Percentiles rank a stretch among this genome's conserved stretches.
Evolutionary conservation across 148 eudicot species (phyloP).

Genomic region (Chenopodium formosanum): DNA sequence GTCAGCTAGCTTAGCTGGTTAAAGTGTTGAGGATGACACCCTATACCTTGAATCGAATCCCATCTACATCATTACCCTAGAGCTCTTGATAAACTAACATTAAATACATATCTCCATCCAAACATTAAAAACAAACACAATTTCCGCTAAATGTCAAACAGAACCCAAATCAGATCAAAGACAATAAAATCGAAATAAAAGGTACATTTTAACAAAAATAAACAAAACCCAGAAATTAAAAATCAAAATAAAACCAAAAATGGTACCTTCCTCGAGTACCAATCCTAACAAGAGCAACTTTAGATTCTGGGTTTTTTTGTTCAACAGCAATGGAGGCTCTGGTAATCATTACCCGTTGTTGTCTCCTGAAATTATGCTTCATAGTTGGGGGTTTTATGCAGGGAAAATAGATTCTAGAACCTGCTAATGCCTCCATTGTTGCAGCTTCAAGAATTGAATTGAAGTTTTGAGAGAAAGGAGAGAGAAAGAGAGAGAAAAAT

Average conservation of each 20-base stretch:
- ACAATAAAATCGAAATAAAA: too few relatives aligned
- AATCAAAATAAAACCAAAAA: neutral
- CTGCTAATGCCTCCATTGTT: slow-evolving; percentile 41
- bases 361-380: slow-evolving; percentile 22
- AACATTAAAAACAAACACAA: neutral
- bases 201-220: neutral
- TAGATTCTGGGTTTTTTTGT: slow-evolving; percentile 41
- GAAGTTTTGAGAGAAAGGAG: neutral
- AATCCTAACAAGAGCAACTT: slow-evolving; percentile 69
- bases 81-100: neutral
- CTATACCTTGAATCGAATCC: too few relatives aligned
- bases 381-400: slow-evolving; percentile 30
- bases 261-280: slow-evolving; percentile 96
- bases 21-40: too few relatives aligned
- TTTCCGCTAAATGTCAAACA: neutral
- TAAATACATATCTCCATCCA: neutral
- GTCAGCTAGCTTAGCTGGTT: too few relatives aligned
- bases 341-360: slow-evolving; percentile 23
- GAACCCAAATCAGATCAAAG: neutral
- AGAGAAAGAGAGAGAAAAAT: neutral
- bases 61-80: too few relatives aligned
- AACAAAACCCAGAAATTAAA: slow-evolving; percentile 8
- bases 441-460: neutral
- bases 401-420: slow-evolving; percentile 40
- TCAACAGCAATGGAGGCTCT: slow-evolving; percentile 67